Conservation (phyloP, 345 rosid genomes). For the Euphorbia lathyris region DNA sequence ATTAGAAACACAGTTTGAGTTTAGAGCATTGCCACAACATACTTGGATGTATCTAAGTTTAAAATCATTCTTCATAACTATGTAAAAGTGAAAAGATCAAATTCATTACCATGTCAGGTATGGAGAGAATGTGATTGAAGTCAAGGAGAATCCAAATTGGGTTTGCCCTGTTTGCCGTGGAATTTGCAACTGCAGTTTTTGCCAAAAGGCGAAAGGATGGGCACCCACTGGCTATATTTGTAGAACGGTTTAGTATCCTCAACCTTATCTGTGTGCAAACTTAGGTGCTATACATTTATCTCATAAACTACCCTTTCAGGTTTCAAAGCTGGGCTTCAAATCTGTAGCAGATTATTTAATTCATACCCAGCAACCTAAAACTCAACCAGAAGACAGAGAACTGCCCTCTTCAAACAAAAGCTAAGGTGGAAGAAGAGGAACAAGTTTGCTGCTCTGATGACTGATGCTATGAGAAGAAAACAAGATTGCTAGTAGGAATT, state of each 20-base stretch:
- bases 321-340: slow-evolving; percentile 28
- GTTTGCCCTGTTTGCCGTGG: slow-evolving; percentile 42
- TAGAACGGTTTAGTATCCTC: slow-evolving; percentile 23
- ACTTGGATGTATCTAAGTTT: not conserved
- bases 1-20: not conserved
- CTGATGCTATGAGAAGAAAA: not conserved
- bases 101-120: slow-evolving; percentile 22
- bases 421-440: slow-evolving; percentile 4
- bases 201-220: slow-evolving; percentile 35
- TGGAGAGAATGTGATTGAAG: slow-evolving; percentile 41
- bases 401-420: not conserved
- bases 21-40: not conserved
- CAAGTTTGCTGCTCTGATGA: not conserved
- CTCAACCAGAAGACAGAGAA: slow-evolving; percentile 1
- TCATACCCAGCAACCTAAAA: slow-evolving; percentile 21
- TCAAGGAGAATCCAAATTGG: slow-evolving; percentile 31
- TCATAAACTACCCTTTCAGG: slow-evolving; percentile 8
- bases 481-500: not conserved
- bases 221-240: slow-evolving; percentile 29
- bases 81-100: not conserved
- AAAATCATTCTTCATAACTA: not conserved
- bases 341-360: slow-evolving; percentile 43
- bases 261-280: not conserved
- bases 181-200: slow-evolving; percentile 38
- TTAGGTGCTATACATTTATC: not conserved